Conservation (phyloP, 1,139 yeast genomes). For the Yamadazyma dushanensis region DNA sequence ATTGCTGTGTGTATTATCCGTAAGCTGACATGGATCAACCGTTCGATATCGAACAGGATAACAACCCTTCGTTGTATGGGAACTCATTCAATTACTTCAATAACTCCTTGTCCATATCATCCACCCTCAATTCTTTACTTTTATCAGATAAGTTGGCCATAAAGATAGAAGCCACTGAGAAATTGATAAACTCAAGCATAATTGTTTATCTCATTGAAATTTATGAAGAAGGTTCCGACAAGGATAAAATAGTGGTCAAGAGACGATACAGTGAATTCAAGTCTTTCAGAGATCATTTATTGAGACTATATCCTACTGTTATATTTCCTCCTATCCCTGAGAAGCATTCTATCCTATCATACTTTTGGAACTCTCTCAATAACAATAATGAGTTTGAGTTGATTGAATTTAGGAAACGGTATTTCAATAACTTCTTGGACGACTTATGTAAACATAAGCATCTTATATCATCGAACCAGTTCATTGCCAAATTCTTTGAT, state of each 20-base stretch:
- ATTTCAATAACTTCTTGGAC: constrained; percentile 36
- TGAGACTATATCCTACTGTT: constrained; percentile 48
- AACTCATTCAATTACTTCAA: constrained; percentile 25
- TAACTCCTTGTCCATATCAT: constrained; percentile 41
- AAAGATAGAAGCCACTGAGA: constrained; percentile 37
- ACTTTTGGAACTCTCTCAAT: constrained; percentile 41
- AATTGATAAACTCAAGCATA: constrained; percentile 38
- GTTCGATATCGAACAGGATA: constrained; percentile 47
- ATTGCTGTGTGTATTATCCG: too few species aligned
- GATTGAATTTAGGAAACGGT: constrained; percentile 44
- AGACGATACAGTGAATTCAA: constrained; percentile 58
- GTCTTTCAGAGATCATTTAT: constrained; percentile 46
- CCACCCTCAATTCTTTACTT: constrained; percentile 32
- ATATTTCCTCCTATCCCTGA: constrained; percentile 61
- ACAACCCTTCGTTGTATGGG: constrained; percentile 49
- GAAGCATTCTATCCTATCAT: constrained; percentile 51
- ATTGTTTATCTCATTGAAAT: constrained; percentile 41
- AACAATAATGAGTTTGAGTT: constrained; percentile 37
- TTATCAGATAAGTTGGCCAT: constrained; percentile 28
- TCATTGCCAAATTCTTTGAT: constrained; percentile 46
- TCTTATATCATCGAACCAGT: constrained; percentile 22
- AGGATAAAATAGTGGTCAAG: constrained; percentile 30
- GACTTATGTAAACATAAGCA: constrained; percentile 28
- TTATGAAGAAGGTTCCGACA: constrained; percentile 5
- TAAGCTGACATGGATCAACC: constrained; percentile 15